Conservation (phyloP, 495 filamentous ascomycete species). For the Friedmanniomyces endolithicus region DNA sequence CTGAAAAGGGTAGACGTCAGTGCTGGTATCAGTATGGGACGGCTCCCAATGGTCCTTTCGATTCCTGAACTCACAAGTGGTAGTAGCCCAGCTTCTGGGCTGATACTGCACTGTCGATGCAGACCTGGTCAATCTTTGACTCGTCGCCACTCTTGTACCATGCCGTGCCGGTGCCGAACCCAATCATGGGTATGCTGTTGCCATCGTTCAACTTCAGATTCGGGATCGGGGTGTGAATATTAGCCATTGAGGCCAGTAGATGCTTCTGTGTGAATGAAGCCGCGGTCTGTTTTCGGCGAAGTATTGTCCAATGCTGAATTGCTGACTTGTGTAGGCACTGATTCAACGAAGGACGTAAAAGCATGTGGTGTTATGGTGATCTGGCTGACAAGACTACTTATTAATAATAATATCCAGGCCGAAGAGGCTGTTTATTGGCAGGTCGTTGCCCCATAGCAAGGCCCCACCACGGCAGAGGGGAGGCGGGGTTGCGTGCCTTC, state of each 20-base stretch:
- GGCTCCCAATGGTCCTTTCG: no score
- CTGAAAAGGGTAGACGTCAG: no score
- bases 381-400: no score
- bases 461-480: no score
- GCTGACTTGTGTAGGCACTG: background rate
- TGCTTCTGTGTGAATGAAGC: no score
- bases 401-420: no score
- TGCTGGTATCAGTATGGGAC: no score
- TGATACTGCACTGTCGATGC: slow-evolving; percentile 49
- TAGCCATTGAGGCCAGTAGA: slow-evolving; percentile 31
- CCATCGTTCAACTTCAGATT: slow-evolving; percentile 58
- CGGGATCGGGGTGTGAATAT: slow-evolving; percentile 35
- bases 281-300: no score
- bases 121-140: slow-evolving; percentile 35
- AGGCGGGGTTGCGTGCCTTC: no score
- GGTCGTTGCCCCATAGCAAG: no score
- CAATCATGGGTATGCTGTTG: slow-evolving; percentile 59
- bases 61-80: no score
- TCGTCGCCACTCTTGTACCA: slow-evolving; percentile 42
- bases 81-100: slow-evolving; percentile 60
- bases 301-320: background rate
- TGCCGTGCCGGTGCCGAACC: slow-evolving; percentile 56
- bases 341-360: background rate
- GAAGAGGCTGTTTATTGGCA: background rate
- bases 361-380: no score